Conservation (phyloP, 495 filamentous ascomycete genomes). For the Choiromyces venosus region DNA sequence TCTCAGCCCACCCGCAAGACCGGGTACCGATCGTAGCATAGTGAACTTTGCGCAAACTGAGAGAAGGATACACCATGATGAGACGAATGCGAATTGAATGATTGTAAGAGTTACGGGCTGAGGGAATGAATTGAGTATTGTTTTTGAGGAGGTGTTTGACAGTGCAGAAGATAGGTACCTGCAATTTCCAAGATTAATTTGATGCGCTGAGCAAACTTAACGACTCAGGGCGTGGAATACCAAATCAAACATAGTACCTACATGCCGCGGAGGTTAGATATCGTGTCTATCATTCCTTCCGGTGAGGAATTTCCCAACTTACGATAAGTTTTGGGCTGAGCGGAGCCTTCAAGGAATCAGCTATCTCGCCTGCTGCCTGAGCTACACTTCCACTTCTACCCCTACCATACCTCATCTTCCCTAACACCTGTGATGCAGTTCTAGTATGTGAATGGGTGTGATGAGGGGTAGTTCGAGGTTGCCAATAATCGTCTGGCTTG, state of each 20-base stretch:
- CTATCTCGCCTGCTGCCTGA: conserved; percentile 58
- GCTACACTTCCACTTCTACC: conserved; percentile 34
- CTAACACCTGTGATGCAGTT: conserved; percentile 29
- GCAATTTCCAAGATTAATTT: conserved; percentile 12
- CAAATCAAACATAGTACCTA: conserved; percentile 44
- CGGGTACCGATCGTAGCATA: conserved; percentile 55
- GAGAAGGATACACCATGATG: conserved; percentile 77
- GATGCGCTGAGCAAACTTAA: conserved; percentile 14
- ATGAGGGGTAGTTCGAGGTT: conserved; percentile 23
- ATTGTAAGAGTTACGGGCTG: conserved; percentile 90
- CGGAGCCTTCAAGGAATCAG: conserved; percentile 81
- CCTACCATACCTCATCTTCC: conserved; percentile 35
- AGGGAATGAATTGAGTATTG: conserved; percentile 87
- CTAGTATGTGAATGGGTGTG: conserved; percentile 19
- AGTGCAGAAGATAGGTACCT: conserved; percentile 95
- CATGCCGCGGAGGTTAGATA: conserved; percentile 13
- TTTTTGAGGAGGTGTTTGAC: conserved; percentile 95
- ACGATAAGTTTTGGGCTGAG: conserved; percentile 82
- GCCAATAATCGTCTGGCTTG: conserved; percentile 26
- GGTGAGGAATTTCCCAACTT: conserved; percentile 45
- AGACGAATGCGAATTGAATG: conserved; percentile 91
- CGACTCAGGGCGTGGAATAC: conserved; percentile 47
- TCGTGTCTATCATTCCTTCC: conserved; percentile 10
- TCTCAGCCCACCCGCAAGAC: conserved; percentile 74
- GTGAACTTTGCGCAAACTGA: conserved; percentile 62